Conservation (phyloP, 139 green algal species). For the Tetratostichococcus sp. region DNA sequence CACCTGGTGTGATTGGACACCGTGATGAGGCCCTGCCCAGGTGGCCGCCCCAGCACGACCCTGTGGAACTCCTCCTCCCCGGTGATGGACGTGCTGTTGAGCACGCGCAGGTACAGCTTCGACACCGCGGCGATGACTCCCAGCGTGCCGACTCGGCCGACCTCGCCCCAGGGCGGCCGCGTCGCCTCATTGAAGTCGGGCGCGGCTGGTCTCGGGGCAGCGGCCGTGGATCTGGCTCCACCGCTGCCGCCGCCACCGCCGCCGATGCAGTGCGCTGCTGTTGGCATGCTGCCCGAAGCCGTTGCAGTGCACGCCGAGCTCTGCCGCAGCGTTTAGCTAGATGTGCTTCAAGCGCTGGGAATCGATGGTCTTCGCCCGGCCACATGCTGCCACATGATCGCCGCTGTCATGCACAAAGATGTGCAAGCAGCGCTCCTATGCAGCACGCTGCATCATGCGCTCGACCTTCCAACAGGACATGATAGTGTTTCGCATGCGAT, state of each 20-base stretch:
- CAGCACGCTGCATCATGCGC: too few relatives aligned
- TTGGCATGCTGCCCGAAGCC: too few relatives aligned
- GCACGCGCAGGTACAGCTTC: constrained; percentile 48
- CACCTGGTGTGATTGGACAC: constrained; percentile 76
- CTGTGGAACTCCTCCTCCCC: constrained; percentile 29
- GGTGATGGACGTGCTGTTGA: constrained; percentile 43
- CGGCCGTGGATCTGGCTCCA: neutral
- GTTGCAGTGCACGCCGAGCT: too few relatives aligned
- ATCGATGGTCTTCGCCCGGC: too few relatives aligned
- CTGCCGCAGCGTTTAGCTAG: too few relatives aligned
- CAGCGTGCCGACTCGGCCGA: constrained; percentile 49
- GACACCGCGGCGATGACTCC: constrained; percentile 29
- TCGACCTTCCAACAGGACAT: too few relatives aligned
- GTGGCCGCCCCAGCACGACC: constrained; percentile 19
- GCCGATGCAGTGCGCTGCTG: too few relatives aligned
- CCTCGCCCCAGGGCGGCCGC: constrained; percentile 51
- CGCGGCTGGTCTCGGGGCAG: neutral
- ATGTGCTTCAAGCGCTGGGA: too few relatives aligned
- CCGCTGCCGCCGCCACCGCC: neutral
- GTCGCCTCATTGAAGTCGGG: neutral
- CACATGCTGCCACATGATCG: too few relatives aligned
- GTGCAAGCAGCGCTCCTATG: too few relatives aligned
- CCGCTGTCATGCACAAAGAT: too few relatives aligned
- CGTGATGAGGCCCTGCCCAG: constrained; percentile 55
- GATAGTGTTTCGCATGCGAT: too few relatives aligned